phyloP scores from a whole-genome alignment of 345 rosid genomes.

The Acer negundo region DNA sequence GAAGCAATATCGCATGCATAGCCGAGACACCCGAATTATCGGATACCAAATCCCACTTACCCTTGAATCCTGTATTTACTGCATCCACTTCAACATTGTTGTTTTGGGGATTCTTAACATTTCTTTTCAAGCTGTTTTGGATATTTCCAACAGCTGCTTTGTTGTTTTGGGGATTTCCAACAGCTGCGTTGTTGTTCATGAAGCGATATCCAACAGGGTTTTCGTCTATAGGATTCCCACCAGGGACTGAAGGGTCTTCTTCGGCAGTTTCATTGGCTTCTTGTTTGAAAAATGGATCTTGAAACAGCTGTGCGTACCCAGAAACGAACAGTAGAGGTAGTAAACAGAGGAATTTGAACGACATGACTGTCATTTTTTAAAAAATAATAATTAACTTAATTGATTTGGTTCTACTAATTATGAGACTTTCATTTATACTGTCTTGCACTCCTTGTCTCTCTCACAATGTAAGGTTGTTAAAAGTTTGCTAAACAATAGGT shows the following conservation, averaged over 20 bases:
- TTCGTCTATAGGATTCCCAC: too few species aligned
- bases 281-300: neutral
- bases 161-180: too few species aligned
- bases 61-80: constrained; percentile 29
- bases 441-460: neutral
- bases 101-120: neutral
- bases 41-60: constrained; percentile 59
- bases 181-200: too few species aligned
- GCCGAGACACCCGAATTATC: constrained; percentile 74
- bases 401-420: neutral
- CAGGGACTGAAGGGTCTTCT: too few species aligned
- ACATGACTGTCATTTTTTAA: neutral
- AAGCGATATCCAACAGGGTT: too few species aligned
- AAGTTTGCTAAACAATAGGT: neutral
- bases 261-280: too few species aligned
- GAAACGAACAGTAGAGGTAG: constrained; percentile 31
- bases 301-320: constrained; percentile 1
- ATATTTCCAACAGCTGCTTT: too few species aligned
- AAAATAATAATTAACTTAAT: neutral
- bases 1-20: constrained; percentile 81
- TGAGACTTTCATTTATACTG: neutral
- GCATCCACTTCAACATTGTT: neutral
- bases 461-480: neutral
- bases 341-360: neutral
- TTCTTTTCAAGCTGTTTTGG: too few species aligned